Base-by-base conservation (phyloP, 1,284 basidiomycete species). In the Melampsora americana region DNA sequence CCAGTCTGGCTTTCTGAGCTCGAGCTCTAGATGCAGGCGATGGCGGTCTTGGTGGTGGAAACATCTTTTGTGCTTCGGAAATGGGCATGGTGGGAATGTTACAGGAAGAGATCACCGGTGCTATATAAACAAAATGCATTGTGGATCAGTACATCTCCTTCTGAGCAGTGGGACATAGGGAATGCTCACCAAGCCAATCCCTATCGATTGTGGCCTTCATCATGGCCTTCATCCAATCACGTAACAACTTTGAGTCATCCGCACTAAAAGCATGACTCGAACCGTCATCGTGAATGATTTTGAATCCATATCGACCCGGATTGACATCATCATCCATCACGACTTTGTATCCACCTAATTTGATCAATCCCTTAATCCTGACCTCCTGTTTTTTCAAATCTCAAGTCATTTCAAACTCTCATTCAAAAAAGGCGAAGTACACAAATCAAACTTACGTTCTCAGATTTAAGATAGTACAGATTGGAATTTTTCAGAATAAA, bases 191-290 rank as follows among this genome's bases (percentile, higher is more conserved):
- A 14, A 89, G 87, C 82, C 94, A 95, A 83, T 96, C 93, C 74
- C 96, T 86, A 20, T 89, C 90, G 80, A 99, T 99, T 5, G 95
- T 98, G 1, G 94, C 92, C 84, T 99, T 99, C 92, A 98, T 97
- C 80, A 99, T 88, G 12, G 93, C 92, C 86, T 99, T 99, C 95
- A 99, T 99, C 96, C 96, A 99, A 79, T 93, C 93, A 16, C 96
- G 88, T 65, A 97, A 87, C 50, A 89, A 84, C 5, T 85, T 82
- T 82, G 93, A 92, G 82, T 98, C 94, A 48, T 94, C 90, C 0
- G 91, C 91, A 79, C 91, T 92, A 84, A 99, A 99, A 82, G 86
- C 92, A 83, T 99, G 93, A 1, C 91, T 87, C 84, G 91, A 93
- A 81, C 93, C 91, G 11, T 86, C 85, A 65, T 95, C 92, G 80